Evolutionary conservation across 1,284 basidiomycete species (phyloP), one percentile per base, ranked within the genome.

Genomic region (Leccinum solheimii): DNA sequence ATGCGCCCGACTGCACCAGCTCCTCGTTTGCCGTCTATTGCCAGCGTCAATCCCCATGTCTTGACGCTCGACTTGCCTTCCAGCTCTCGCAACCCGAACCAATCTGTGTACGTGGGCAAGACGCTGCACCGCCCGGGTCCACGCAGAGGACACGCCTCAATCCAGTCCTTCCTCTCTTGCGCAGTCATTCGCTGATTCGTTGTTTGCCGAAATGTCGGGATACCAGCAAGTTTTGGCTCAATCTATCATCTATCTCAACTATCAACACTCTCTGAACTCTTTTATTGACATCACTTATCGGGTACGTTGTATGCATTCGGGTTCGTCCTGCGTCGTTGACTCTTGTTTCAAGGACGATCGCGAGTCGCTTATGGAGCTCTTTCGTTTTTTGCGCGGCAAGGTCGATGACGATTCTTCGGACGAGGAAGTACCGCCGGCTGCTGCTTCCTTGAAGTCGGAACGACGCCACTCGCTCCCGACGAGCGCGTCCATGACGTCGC

Each of bases 181-280:
- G 26, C 60, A 55, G 34, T 65, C 60, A 14, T 66, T 65, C 21
- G 27, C 67, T 21, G 63, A 67, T 45, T 72, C 74, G 19, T 19
- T 45, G 36, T 62, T 57, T 56, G 53, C 63, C 34, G 64, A 57
- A 55, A 55, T 55, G 16, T 36, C 56, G 48, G 69, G 61, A 7
- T 74, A 62, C 43, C 61, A 65, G 34, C 61, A 66, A 50, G 40
- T 62, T 4, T 61, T 70, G 36, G 66, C 63, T 21, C 68, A 64
- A 50, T 86, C 86, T 3, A 72, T 81, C 48, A 80, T 88, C 56
- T 92, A 92, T 73, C 78, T 83, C 66, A 87, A 91, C 66, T 92
- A 90, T 69, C 85, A 90, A 60, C 84, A 88, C 64, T 92, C 91
- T 30, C 75, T 92, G 62, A 87, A 88, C 66, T 91, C 90, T 21